Evolutionary conservation across 306 rosid species (phyloP).

Genomic region (Prunus salicina): DNA sequence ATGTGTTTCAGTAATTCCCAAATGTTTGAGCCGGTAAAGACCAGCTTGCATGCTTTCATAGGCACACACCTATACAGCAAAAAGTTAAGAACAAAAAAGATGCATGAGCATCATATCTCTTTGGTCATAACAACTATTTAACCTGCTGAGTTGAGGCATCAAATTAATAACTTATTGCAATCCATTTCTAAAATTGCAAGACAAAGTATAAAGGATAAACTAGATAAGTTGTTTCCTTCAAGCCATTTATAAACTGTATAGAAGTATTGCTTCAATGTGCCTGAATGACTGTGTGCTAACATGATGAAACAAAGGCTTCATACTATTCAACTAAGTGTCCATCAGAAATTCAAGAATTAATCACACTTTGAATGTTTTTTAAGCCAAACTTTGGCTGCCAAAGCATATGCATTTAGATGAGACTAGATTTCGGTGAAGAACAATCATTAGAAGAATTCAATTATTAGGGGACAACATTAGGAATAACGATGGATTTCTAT

Average conservation of each 20-base stretch:
- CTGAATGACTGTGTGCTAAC: too few relatives aligned
- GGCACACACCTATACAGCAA: constrained; percentile 68
- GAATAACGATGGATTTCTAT: not conserved
- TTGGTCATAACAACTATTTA: not conserved
- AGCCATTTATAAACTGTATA: not conserved
- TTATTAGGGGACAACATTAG: not conserved
- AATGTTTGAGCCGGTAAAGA: constrained; percentile 85
- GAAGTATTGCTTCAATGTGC: too few relatives aligned
- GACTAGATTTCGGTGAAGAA: not conserved
- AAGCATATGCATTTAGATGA: not conserved
- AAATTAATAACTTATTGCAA: not conserved
- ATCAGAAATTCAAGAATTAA: too few relatives aligned
- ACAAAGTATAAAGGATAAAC: not conserved
- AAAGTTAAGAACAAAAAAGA: not conserved
- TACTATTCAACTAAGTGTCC: too few relatives aligned
- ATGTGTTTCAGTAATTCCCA: constrained; percentile 81
- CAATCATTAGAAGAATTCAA: not conserved
- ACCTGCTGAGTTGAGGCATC: not conserved
- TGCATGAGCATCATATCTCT: not conserved
- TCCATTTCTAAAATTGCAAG: not conserved
- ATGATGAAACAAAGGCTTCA: too few relatives aligned
- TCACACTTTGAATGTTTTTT: too few relatives aligned
- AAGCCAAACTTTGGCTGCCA: too few relatives aligned
- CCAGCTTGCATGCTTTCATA: constrained; percentile 99
- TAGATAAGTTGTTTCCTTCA: not conserved